Evolutionary conservation across 2,329 filamentous ascomycete species (phyloP), one percentile per base, ranked within the genome.

Genomic region (Aspergillus ruber): DNA sequence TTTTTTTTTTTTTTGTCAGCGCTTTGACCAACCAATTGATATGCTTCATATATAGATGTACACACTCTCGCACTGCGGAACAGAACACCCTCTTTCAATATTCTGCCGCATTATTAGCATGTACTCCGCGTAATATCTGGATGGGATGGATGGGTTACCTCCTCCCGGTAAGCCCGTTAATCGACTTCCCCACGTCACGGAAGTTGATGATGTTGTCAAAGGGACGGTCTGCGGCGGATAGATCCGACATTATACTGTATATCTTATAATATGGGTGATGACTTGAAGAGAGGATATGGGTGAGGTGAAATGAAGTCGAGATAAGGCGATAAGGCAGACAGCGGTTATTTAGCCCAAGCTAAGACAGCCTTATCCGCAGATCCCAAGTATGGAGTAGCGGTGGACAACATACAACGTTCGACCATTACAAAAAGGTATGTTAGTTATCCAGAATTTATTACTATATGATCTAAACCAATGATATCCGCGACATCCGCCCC

Each of bases 131-230:
- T 9, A 27, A 10, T 29, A 7, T 29, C 3, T 29, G 25, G 25
- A 12, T 12, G 4, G 10, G 4, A 29, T 29, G 4, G 25, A 9
- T 27, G 25, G 8, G 6, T 56, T 71, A 83, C 83, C 74, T 77
- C 52, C 72, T 70, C 20, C 76, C 76, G 4, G 80, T 65, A 51
- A 77, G 77, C 21, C 68, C 61, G 57, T 90, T 90, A 56, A 88
- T 74, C 0, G 80, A 82, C 52, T 74, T 71, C 36, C 83, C 86
- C 39, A 90, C 83, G 73, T 91, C 87, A 48, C 88, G 81, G 62
- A 90, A 88, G 65, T 91, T 91, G 57, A 84, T 70, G 44, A 90
- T 75, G 45, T 76, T 77, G 49, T 83, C 74, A 55, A 85, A 72
- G 1, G 62, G 61, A 5, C 64, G 60, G 46, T 65, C 61, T 29